Evolutionary conservation across 1,284 basidiomycete genomes (phyloP).

Genomic region (Leccinum fallax): DNA sequence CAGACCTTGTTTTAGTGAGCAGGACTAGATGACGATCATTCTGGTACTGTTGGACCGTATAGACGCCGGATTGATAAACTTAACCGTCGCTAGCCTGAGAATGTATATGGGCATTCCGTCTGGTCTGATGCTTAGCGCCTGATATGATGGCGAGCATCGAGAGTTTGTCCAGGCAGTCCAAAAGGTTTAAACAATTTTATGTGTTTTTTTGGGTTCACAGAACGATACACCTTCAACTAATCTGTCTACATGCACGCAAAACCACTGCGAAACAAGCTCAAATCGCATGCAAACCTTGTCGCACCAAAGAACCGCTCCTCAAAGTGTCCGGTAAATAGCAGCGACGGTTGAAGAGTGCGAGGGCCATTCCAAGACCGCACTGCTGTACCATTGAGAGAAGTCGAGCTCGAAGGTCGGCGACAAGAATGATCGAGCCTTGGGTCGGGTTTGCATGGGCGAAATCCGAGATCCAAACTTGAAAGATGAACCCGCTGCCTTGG

Average conservation of each 20-base stretch:
- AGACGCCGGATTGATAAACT: too few relatives aligned
- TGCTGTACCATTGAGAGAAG: not conserved
- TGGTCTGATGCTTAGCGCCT: too few relatives aligned
- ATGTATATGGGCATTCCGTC: too few relatives aligned
- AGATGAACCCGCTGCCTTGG: not conserved
- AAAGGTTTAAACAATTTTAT: not conserved
- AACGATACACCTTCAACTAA: not conserved
- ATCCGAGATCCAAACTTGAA: conserved; percentile 2
- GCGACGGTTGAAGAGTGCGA: not conserved
- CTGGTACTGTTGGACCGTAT: too few relatives aligned
- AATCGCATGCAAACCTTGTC: not conserved
- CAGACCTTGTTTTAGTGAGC: too few relatives aligned
- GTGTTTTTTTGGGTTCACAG: not conserved
- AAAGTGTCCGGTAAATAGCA: not conserved
- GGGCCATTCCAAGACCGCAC: not conserved
- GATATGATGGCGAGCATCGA: too few relatives aligned
- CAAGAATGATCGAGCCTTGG: not conserved
- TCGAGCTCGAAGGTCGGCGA: not conserved
- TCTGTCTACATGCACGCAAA: not conserved
- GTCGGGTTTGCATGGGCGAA: not conserved
- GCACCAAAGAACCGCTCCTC: too few relatives aligned
- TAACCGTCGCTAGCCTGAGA: too few relatives aligned
- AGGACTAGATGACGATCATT: too few relatives aligned
- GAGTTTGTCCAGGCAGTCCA: too few relatives aligned
- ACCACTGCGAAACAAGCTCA: not conserved